These are phyloP conservation scores for Seiridium cupressi DNA, from an alignment of 2,329 filamentous ascomycete species.

Conservation along the genomic window DNA sequence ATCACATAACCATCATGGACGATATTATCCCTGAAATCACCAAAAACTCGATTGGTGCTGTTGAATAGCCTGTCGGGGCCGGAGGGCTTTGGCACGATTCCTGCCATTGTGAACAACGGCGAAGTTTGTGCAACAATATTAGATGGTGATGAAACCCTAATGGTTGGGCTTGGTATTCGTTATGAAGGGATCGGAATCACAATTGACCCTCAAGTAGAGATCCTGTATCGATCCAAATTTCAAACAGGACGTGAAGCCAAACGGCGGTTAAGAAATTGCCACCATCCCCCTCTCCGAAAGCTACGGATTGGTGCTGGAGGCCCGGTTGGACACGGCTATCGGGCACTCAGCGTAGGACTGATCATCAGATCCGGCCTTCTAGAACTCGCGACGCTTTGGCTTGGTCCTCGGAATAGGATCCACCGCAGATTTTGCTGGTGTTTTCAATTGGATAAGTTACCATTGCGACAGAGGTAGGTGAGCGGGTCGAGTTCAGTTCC, in stretches of 20 bases:
- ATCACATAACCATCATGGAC: conserved; percentile 23
- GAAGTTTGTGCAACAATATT: no score
- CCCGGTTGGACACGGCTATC: background rate
- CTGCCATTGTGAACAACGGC: background rate
- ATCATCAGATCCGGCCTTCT: background rate
- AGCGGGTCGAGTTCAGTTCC: background rate
- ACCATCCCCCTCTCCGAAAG: background rate
- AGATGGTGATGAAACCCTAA: no score
- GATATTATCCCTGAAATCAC: conserved; percentile 23
- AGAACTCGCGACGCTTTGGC: background rate
- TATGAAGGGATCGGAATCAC: no score
- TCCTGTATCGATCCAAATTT: background rate
- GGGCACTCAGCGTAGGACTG: background rate
- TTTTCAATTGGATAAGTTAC: background rate
- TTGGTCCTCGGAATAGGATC: background rate
- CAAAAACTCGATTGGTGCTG: background rate
- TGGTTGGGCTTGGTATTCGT: no score
- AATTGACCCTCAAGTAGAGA: no score
- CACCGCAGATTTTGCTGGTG: background rate
- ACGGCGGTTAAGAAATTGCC: background rate
- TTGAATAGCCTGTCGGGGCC: conserved; percentile 6
- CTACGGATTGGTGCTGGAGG: background rate
- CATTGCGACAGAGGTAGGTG: background rate
- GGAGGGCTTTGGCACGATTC: conserved; percentile 2
- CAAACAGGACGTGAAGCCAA: background rate